Evolutionary conservation across 2,329 filamentous ascomycete genomes (phyloP), one percentile per base, ranked within the genome.

Genomic region (Rhynchosporium secalis): DNA sequence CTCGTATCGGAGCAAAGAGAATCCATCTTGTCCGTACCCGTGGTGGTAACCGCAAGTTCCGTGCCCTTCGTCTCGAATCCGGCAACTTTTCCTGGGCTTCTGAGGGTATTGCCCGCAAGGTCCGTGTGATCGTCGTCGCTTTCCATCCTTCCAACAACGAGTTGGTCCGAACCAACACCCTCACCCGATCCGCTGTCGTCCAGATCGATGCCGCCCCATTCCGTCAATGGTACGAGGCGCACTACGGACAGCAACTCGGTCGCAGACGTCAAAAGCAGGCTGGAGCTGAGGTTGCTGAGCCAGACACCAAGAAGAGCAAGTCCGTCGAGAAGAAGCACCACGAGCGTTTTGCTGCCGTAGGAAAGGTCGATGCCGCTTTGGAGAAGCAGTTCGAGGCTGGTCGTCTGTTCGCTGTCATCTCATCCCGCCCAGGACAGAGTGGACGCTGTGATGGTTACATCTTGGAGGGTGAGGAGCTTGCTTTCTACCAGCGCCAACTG

Each of bases 131-230:
- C 80, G 92, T 85, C 76, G 96, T 99, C 83, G 90, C 89, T 79
- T 99, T 92, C 91, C 96, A 99, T 84, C 96, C 95, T 69, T 97
- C 94, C 80, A 99, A 99, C 93, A 99, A 99, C 92, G 95, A 99
- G 85, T 88, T 99, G 75, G 93, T 99, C 86, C 95, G 95, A 78
- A 99, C 95, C 82, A 99, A 99, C 90, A 98, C 95, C 84, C 87
- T 99, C 80, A 99, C 95, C 86, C 96, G 93, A 85, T 92, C 92
- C 78, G 95, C 95, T 83, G 91, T 99, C 77, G 91, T 99, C 80
- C 95, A 99, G 86, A 85, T 99, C 82, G 95, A 99, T 81, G 95
- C 96, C 75, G 92, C 95, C 70, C 95, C 95, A 73, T 99, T 99
- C 91, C 87, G 95, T 80, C 94, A 98, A 85, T 99, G 95, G 95